Evolutionary conservation across 345 rosid species (phyloP).

Genomic region (Camelina sativa): DNA sequence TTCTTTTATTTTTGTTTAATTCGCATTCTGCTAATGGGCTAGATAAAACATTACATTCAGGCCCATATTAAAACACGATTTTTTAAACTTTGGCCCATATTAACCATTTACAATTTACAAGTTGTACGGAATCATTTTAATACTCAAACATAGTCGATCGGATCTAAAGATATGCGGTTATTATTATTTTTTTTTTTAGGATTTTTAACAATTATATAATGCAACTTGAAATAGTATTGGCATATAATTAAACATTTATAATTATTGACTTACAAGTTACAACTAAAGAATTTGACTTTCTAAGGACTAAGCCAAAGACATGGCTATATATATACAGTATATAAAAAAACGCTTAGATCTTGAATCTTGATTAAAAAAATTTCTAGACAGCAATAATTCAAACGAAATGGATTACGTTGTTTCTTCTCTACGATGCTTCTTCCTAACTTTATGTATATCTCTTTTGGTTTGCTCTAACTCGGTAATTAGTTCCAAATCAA

Average conservation of each 20-base stretch:
- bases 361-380: neutral
- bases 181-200: neutral
- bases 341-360: neutral
- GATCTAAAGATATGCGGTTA: slow-evolving; percentile 5
- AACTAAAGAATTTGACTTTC: slow-evolving; percentile 11
- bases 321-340: neutral
- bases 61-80: neutral
- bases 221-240: slow-evolving; percentile 20
- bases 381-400: neutral
- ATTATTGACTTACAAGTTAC: neutral
- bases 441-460: slow-evolving; percentile 26
- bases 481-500: slow-evolving; percentile 18
- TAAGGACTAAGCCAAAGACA: neutral
- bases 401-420: slow-evolving; percentile 10
- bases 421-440: slow-evolving; percentile 28
- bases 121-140: neutral
- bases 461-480: slow-evolving; percentile 35
- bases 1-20: neutral
- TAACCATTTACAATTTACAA: neutral
- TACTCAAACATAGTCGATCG: slow-evolving; percentile 26
- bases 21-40: neutral
- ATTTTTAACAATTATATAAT: neutral
- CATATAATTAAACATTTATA: neutral
- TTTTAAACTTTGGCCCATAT: neutral
- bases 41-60: neutral